phyloP scores from a whole-genome alignment of 371 early-diverging fungal genomes.

The Actinomortierella ambigua region DNA sequence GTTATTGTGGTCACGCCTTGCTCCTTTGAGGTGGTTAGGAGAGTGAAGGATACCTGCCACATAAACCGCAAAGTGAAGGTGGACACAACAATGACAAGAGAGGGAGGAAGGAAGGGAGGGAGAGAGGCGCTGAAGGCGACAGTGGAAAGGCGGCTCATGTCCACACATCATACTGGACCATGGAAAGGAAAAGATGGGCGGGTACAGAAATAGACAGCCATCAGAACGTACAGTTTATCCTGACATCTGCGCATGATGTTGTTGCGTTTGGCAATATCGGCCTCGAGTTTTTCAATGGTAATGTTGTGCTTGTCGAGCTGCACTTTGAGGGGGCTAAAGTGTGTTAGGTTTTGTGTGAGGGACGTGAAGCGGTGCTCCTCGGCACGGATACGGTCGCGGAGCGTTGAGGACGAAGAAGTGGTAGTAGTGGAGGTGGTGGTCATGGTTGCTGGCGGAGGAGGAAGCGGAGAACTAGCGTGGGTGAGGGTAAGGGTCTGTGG shows the following conservation, averaged over 20 bases:
- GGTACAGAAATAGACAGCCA: no score
- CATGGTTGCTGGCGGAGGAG: constrained; percentile 1
- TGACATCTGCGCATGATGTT: constrained; percentile 29
- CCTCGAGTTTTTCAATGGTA: constrained; percentile 36
- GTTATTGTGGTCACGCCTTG: no score
- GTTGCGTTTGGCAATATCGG: constrained; percentile 36
- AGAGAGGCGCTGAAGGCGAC: no score
- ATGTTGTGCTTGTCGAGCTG: constrained; percentile 40
- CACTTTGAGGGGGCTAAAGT: constrained; percentile 43
- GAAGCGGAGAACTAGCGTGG: constrained; percentile 1
- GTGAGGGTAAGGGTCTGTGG: no score
- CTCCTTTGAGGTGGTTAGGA: no score
- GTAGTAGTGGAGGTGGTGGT: neutral
- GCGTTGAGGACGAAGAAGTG: neutral
- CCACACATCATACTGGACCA: no score
- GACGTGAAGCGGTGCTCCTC: constrained; percentile 43
- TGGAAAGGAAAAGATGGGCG: no score
- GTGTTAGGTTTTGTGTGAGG: constrained; percentile 44
- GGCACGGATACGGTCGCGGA: constrained; percentile 32
- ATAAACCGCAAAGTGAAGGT: no score
- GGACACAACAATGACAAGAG: no score
- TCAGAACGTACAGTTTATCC: constrained; percentile 27
- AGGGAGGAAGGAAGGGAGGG: no score
- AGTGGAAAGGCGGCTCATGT: no score
- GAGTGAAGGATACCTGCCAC: no score